A percentile compares a stretch with the other conserved stretches of the same genome.
Evolutionary conservation across 805 yeast species (phyloP).

Genomic region (Myxozyma geophila): DNA sequence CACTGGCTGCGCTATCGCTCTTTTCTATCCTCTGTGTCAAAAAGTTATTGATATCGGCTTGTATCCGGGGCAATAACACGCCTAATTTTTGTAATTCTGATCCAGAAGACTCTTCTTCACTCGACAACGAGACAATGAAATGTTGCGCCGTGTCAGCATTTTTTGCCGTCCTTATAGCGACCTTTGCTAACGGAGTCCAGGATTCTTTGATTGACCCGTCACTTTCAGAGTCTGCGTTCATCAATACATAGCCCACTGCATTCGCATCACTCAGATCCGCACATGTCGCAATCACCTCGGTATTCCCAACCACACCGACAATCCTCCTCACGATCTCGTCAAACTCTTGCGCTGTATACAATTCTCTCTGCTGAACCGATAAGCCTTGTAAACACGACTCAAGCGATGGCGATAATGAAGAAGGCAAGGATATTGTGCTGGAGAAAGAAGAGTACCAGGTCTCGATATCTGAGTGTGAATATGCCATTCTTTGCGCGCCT

Average conservation of each 20-base stretch:
- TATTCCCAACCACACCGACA: neutral
- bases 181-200: constrained; percentile 6
- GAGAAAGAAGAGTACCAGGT: constrained; percentile 4
- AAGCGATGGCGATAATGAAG: neutral
- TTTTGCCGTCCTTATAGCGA: neutral
- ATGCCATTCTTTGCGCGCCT: neutral
- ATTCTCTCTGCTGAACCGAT: neutral
- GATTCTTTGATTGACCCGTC: neutral
- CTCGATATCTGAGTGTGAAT: constrained; percentile 1
- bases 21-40: constrained; percentile 31
- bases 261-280: neutral
- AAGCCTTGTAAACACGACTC: neutral
- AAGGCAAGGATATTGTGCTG: neutral
- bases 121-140: neutral
- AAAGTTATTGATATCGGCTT: constrained; percentile 30
- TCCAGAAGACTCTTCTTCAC: neutral
- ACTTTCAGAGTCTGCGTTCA: neutral
- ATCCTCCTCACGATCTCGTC: constrained; percentile 2
- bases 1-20: neutral
- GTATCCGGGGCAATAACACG: constrained; percentile 20
- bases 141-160: neutral
- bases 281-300: neutral
- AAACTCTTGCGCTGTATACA: neutral
- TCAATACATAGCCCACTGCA: constrained; percentile 1
- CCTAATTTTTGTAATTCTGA: constrained; percentile 10